Conservation (phyloP, 371 early-diverging fungal genomes). For the Rhizopus microsporus region DNA sequence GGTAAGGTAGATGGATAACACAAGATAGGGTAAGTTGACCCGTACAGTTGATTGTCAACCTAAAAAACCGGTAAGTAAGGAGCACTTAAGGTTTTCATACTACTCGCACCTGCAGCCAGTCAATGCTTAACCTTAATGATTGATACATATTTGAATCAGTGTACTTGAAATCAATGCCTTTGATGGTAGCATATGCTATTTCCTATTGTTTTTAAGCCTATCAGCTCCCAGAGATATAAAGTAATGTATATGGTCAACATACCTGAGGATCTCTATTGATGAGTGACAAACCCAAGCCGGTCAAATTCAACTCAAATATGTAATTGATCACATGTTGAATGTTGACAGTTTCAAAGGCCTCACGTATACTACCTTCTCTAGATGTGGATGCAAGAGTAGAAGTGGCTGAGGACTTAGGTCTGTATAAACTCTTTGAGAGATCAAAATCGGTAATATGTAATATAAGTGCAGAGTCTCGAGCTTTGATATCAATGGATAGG, state of each 20-base stretch:
- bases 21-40: slow-evolving; percentile 76
- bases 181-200: slow-evolving; percentile 72
- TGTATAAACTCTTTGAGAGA: slow-evolving; percentile 61
- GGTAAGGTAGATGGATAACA: slow-evolving; percentile 80
- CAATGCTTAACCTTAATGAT: slow-evolving; percentile 60
- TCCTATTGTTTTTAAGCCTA: slow-evolving; percentile 48
- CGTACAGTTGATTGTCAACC: slow-evolving; percentile 86
- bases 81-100: background rate
- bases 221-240: background rate
- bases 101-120: slow-evolving; percentile 69
- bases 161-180: slow-evolving; percentile 65
- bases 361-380: slow-evolving; percentile 42
- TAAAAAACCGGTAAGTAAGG: slow-evolving; percentile 16
- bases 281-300: slow-evolving; percentile 78
- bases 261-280: slow-evolving; percentile 55
- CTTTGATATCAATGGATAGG: slow-evolving; percentile 82
- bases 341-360: slow-evolving; percentile 58
- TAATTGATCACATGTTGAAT: slow-evolving; percentile 41
- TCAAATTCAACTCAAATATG: slow-evolving; percentile 38
- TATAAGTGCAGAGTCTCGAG: slow-evolving; percentile 83
- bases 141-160: slow-evolving; percentile 71
- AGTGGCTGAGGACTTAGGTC: slow-evolving; percentile 43
- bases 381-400: slow-evolving; percentile 36
- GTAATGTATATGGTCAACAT: background rate
- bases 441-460: slow-evolving; percentile 76